Base-by-base conservation (phyloP, 192 early-diverging fungal species). In the Coemansia sp. region DNA sequence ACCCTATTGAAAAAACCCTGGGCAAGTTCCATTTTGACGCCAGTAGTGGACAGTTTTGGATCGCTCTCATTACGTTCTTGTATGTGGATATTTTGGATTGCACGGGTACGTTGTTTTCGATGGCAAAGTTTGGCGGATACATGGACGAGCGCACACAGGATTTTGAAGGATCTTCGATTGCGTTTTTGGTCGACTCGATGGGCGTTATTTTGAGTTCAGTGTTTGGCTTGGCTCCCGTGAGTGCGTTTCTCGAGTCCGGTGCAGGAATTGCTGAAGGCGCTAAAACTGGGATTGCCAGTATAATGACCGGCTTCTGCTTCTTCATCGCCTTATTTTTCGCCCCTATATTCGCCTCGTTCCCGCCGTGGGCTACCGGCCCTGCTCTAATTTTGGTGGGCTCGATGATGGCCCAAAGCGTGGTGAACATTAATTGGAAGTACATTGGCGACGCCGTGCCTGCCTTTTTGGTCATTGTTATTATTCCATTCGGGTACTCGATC, bases 51-150 rank as follows among this genome's bases (percentile, higher is more conserved):
- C 84, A 89, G 41, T 68, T 93, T 48, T 94, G 91, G 89, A 80
- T 91, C 24, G 91, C 92, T 6, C 81, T 94, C 50, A 84, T 94
- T 49, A 94, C 89, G 2, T 91, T 94, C 75, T 72, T 93, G 49
- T 93, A 92, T 60, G 88, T 94, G 62, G 92, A 94, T 73, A 90
- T 94, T 48, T 74, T 94, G 63, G 92, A 94, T 70, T 90, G 89
- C 56, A 94, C 91, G 3, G 90, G 90, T 17, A 92, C 92, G 29
- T 81, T 93, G 86, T 92, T 87, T 60, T 92, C 90, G 23, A 90
- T 92, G 92, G 90, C 90, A 27, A 84, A 84, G 58, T 91, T 88
- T 76, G 92, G 86, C 61, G 89, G 92, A 22, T 90, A 87, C 66
- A 86, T 84, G 70, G 85, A 91, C 58, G 83, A 88, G 58, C 73